Conservation (phyloP, 2,329 filamentous ascomycete genomes). For the Exophiala sp. region DNA sequence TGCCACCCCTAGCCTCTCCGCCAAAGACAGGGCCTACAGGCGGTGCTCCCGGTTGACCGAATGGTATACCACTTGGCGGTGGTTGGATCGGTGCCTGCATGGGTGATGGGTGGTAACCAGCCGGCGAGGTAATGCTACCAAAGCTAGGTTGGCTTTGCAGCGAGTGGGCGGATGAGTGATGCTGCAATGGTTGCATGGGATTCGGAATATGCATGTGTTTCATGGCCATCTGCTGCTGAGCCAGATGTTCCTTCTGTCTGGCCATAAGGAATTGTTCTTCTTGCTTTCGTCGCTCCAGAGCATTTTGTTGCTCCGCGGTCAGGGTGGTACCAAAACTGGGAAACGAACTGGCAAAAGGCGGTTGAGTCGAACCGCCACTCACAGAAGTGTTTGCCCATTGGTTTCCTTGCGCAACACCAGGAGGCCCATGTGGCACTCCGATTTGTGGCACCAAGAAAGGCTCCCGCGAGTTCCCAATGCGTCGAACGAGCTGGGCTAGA, state of each 20-base stretch:
- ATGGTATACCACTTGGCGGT: slow-evolving; percentile 25
- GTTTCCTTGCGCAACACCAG: slow-evolving; percentile 22
- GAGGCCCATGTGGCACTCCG: slow-evolving; percentile 79
- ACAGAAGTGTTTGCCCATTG: slow-evolving; percentile 38
- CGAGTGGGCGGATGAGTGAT: slow-evolving; percentile 91
- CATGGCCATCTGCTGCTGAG: slow-evolving; percentile 72
- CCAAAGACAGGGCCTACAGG: slow-evolving; percentile 10
- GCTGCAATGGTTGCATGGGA: slow-evolving; percentile 63
- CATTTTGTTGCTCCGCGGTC: slow-evolving; percentile 97
- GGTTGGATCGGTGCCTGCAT: slow-evolving; percentile 55
- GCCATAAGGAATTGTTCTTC: slow-evolving; percentile 98
- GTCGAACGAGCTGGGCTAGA: slow-evolving; percentile 83
- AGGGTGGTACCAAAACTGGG: slow-evolving; percentile 94
- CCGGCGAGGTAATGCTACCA: slow-evolving; percentile 85
- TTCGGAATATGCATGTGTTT: slow-evolving; percentile 64
- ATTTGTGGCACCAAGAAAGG: slow-evolving; percentile 97
- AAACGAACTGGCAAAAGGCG: slow-evolving; percentile 87
- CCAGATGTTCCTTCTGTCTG: slow-evolving; percentile 86
- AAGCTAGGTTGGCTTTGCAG: slow-evolving; percentile 96
- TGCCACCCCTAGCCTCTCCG: slow-evolving; percentile 38
- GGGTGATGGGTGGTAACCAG: slow-evolving; percentile 58
- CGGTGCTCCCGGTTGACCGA: slow-evolving; percentile 12
- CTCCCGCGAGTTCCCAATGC: slow-evolving; percentile 94
- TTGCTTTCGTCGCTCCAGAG: slow-evolving; percentile 89
- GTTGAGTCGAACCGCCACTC: slow-evolving; percentile 60